Conservation (phyloP, 768 basidiomycete genomes). For the Strobilomyces confusus region DNA sequence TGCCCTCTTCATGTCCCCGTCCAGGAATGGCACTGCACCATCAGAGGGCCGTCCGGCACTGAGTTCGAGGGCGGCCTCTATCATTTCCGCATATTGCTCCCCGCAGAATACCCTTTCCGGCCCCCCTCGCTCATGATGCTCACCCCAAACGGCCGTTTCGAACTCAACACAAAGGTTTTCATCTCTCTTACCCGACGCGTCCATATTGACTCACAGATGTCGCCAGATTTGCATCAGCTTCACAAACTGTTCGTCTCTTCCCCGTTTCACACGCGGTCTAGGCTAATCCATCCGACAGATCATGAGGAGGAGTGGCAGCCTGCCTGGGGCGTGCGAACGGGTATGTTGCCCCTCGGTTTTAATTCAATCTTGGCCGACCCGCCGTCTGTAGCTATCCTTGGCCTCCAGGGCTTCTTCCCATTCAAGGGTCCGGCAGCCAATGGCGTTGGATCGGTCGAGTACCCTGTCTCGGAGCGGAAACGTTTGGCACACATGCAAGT, state of each 20-base stretch:
- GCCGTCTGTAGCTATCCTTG: constrained; percentile 65
- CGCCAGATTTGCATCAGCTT: constrained; percentile 88
- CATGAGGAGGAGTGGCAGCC: constrained; percentile 98
- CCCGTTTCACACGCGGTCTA: constrained; percentile 25
- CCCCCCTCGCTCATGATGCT: constrained; percentile 95
- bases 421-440: constrained; percentile 83
- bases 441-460: constrained; percentile 85
- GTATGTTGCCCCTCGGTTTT: constrained; percentile 36
- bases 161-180: constrained; percentile 88
- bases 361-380: constrained; percentile 12
- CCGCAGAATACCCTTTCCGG: constrained; percentile 94
- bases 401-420: constrained; percentile 86
- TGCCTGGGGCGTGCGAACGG: constrained; percentile 96
- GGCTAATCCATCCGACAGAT: constrained; percentile 45
- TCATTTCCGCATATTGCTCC: constrained; percentile 87
- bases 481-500: constrained; percentile 73
- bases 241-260: constrained; percentile 65
- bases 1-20: constrained; percentile 20
- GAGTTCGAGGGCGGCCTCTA: constrained; percentile 96
- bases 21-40: constrained; percentile 95
- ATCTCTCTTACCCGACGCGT: constrained; percentile 12
- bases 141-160: constrained; percentile 96
- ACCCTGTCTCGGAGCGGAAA: constrained; percentile 68
- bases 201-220: constrained; percentile 7
- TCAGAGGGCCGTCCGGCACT: constrained; percentile 81